Evolutionary conservation across 495 filamentous ascomycete species (phyloP), one percentile per base, ranked within the genome.

Genomic region (Hyphodiscus hymeniophilus): DNA sequence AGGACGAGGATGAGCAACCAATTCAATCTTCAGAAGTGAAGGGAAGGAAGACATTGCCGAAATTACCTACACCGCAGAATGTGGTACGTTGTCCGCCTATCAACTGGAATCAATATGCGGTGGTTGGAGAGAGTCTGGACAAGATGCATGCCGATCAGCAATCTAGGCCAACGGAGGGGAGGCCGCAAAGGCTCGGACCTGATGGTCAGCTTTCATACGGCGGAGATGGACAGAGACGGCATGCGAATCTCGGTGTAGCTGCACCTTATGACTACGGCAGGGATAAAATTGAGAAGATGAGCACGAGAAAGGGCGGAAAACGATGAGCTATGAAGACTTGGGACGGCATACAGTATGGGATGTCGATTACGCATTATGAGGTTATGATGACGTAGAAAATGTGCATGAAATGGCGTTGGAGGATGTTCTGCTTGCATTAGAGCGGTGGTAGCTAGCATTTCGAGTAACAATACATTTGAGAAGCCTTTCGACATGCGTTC

Each of bases 101-200:
- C 49, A 94, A 94, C 67, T 95, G 89, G 89, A 77, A 78, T 5
- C 87, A 94, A 60, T 95, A 95, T 61, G 83, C 82, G 48, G 71
- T 94, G 15, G 80, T 89, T 1, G 89, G 88, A 21, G 82, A 85
- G 47, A 72, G 83, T 10, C 66, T 95, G 36, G 87, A 94, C 60
- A 83, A 81, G 63, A 70, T 94, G 54, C 89, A 95, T 66, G 74
- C 77, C 46, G 84, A 92, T 64, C 87, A 94, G 63, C 55, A 76
- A 23, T 64, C 65, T 41, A 71, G 84, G 32, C 89, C 89, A 0
- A 67, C 64, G 20, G 54, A 74, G 13, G 83, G 81, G 1, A 64
- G 69, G 38, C 80, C 82, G 5, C 57, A 61, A 5, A 28, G 48
- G 10, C 11, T 75, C 0, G 58, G 61, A 0, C 48, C 65, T 0